Percentiles rank a stretch among this genome's conserved stretches.
Evolutionary conservation across 2,329 filamentous ascomycete genomes (phyloP).

Genomic region (Aphanocladium album): DNA sequence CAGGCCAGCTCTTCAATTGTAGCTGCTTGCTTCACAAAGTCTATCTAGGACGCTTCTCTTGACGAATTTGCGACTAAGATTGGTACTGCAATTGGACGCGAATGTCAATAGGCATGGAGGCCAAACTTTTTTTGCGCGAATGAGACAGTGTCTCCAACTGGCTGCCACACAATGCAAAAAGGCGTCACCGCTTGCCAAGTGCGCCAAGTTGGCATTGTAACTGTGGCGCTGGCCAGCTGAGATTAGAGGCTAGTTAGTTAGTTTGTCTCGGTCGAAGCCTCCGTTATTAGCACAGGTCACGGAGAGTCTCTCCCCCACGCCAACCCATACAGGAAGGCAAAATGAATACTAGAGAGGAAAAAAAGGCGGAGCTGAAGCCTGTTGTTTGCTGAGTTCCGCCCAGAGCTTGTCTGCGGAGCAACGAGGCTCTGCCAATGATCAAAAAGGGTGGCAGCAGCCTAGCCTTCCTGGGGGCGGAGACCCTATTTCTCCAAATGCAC

Average conservation of each 20-base stretch:
- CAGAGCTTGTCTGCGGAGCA: not conserved
- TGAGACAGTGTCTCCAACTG: not conserved
- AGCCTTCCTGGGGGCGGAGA: not conserved
- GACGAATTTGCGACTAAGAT: no score
- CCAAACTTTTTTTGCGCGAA: no score
- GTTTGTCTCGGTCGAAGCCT: not conserved
- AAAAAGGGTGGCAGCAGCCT: not conserved
- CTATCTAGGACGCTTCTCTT: no score
- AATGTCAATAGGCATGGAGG: no score
- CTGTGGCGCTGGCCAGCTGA: conserved; percentile 4
- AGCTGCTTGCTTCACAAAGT: not conserved
- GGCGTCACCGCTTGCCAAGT: not conserved
- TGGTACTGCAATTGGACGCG: no score
- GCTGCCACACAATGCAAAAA: not conserved
- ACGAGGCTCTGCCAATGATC: not conserved
- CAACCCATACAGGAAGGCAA: not conserved
- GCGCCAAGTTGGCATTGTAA: conserved; percentile 2
- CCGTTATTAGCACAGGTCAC: not conserved
- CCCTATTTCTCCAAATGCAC: not conserved
- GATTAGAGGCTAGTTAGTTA: not conserved
- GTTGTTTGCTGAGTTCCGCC: not conserved
- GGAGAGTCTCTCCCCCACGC: not conserved
- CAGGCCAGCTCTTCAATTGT: not conserved
- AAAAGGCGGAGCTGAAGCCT: not conserved
- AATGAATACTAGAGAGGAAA: not conserved